These are phyloP conservation scores for Lasiosphaeria ovina DNA, from an alignment of 495 filamentous ascomycete species.

Conservation along the genomic window DNA sequence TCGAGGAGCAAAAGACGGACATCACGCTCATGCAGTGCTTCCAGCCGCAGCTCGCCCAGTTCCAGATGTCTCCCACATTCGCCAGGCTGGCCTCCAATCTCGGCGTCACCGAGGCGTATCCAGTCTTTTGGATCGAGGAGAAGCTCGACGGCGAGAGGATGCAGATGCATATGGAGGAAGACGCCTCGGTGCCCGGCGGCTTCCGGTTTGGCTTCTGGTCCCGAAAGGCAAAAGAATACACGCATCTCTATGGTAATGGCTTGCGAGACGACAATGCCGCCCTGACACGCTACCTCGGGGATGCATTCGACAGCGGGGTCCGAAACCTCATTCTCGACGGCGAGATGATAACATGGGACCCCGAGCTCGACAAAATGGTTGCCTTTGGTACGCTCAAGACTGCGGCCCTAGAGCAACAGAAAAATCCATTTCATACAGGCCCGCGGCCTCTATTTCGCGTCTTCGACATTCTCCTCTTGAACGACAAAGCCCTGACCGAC, in stretches of 20 bases:
- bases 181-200: slow-evolving; percentile 64
- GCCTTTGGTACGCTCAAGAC: slow-evolving; percentile 93
- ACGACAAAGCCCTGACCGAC: slow-evolving; percentile 71
- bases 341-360: slow-evolving; percentile 99
- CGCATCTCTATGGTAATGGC: slow-evolving; percentile 83
- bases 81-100: slow-evolving; percentile 77
- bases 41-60: slow-evolving; percentile 94
- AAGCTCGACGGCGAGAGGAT: slow-evolving; percentile 96
- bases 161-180: slow-evolving; percentile 89
- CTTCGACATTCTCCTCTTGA: slow-evolving; percentile 90
- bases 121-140: slow-evolving; percentile 94
- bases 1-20: slow-evolving; percentile 72
- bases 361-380: slow-evolving; percentile 77
- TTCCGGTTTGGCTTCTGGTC: slow-evolving; percentile 88
- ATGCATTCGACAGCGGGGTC: slow-evolving; percentile 76
- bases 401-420: slow-evolving; percentile 77
- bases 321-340: slow-evolving; percentile 87
- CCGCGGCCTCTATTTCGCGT: slow-evolving; percentile 77
- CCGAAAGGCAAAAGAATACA: slow-evolving; percentile 94
- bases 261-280: slow-evolving; percentile 74
- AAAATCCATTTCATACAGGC: slow-evolving; percentile 69
- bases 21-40: slow-evolving; percentile 92
- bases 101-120: slow-evolving; percentile 64
- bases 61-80: slow-evolving; percentile 79
- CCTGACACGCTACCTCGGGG: slow-evolving; percentile 73